Base-by-base conservation (phyloP, 352 stramenopile genomes). In the Thraustotheca clavata region DNA sequence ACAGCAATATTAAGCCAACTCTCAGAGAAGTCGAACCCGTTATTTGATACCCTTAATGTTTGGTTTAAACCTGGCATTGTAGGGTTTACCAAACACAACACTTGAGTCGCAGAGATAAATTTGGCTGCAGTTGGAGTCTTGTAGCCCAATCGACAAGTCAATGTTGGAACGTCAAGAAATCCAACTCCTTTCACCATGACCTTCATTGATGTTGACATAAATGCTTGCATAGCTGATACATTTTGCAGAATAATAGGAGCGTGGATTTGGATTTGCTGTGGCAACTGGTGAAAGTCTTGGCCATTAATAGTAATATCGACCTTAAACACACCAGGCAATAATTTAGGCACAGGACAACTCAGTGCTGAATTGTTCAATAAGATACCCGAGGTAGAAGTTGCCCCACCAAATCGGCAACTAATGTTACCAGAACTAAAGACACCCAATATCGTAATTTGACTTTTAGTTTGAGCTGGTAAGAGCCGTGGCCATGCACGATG, bases 111-210 rank as follows among this genome's bases (percentile, higher is more conserved):
- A 4, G 75, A 79, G 24, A 71, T 3, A 40, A 74, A 34, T 0
- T 27, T 59, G 31, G 67, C 73, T 35, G 26, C 1, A 0, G 72
- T 49, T 20, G 61, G 24, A 5, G 62, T 52, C 3, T 5, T 24
- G 39, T 79, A 70, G 22, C 76, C 76, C 11, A 82, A 14, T 11
- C 72, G 72, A 29, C 76, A 86, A 12, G 29, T 59, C 5, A 82
- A 49, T 7, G 26, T 0, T 0, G 71, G 40, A 1, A 52, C 50
- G 39, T 69, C 26, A 14, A 72, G 52, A 3, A 75, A 46, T 20
- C 65, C 59, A 1, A 67, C 70, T 0, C 74, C 61, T 11, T 33
- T 47, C 5, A 82, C 59, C 0, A 50, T 54, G 11, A 82, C 49
- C 26, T 71, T 68, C 16, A 71, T 22, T 0, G 47, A n/a, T 60